phyloP scores from a whole-genome alignment of 176 grass and related monocot genomes.

The Oryza meridionalis region DNA sequence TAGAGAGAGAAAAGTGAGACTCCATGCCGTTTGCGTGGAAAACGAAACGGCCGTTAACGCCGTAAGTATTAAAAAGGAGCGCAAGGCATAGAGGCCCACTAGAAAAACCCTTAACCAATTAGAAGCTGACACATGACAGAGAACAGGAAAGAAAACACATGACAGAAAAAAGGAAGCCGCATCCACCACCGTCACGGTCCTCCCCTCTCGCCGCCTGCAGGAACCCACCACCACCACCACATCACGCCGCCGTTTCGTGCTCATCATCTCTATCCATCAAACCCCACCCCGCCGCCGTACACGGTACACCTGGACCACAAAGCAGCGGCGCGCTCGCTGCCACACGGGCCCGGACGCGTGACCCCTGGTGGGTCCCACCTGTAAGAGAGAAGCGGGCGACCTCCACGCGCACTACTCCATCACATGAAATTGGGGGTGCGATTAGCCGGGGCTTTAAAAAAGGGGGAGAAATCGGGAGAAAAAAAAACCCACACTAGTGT shows the following conservation, averaged over 20 bases:
- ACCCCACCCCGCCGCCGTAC: neutral
- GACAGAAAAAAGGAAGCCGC: no score
- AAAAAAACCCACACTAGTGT: neutral
- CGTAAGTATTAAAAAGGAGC: no score
- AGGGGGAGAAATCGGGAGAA: neutral
- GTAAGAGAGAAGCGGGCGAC: neutral
- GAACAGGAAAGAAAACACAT: no score
- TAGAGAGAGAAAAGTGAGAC: no score
- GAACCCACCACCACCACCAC: neutral
- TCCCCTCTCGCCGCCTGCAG: no score
- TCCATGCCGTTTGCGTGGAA: no score
- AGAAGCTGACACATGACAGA: no score
- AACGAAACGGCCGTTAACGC: no score
- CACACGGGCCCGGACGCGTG: neutral
- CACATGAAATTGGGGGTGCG: neutral
- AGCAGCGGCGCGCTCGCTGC: neutral
- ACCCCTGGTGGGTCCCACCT: neutral
- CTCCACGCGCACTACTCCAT: neutral
- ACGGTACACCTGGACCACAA: neutral
- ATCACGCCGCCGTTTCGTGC: conserved; percentile 2
- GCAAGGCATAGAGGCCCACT: no score
- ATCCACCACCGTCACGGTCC: no score
- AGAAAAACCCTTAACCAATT: no score
- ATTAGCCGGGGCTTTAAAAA: conserved; percentile 29
- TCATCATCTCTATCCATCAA: conserved; percentile 2